phyloP scores from a whole-genome alignment of 805 yeast genomes.

The Maudiozyma turicensis region DNA sequence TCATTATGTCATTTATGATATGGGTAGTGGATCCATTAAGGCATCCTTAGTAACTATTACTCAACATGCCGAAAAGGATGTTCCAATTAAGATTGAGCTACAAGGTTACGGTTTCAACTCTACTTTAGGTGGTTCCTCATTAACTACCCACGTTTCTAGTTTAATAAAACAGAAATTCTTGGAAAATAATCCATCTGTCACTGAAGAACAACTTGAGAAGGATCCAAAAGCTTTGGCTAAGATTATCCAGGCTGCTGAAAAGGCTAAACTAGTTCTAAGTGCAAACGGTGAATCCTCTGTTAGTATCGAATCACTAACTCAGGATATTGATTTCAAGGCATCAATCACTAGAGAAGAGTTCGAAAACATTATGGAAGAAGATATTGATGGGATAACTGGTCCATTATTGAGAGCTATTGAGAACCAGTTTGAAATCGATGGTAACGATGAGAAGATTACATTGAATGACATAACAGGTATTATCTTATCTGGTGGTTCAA shows the following conservation, averaged over 20 bases:
- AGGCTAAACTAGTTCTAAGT: slow-evolving; percentile 76
- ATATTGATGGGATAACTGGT: slow-evolving; percentile 33
- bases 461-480: slow-evolving; percentile 47
- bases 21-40: slow-evolving; percentile 87
- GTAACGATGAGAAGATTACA: slow-evolving; percentile 17
- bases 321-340: slow-evolving; percentile 66
- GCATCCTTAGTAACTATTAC: slow-evolving; percentile 69
- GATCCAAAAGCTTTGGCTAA: slow-evolving; percentile 55
- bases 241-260: slow-evolving; percentile 76
- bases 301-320: slow-evolving; percentile 62
- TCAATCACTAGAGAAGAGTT: slow-evolving; percentile 70
- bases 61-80: slow-evolving; percentile 34
- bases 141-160: slow-evolving; percentile 58
- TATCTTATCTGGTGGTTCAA: slow-evolving; percentile 81
- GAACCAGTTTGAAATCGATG: slow-evolving; percentile 16
- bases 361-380: slow-evolving; percentile 37
- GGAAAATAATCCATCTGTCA: slow-evolving; percentile 32
- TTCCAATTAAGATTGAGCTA: slow-evolving; percentile 43
- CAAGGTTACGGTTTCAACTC: slow-evolving; percentile 64
- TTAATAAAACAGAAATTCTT: slow-evolving; percentile 53
- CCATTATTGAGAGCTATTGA: slow-evolving; percentile 49
- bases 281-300: slow-evolving; percentile 77
- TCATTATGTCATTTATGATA: slow-evolving; percentile 68
- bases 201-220: slow-evolving; percentile 31
- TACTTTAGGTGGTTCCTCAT: slow-evolving; percentile 63